Conservation (phyloP, 2,329 filamentous ascomycete species). For the Beauveria australis region DNA sequence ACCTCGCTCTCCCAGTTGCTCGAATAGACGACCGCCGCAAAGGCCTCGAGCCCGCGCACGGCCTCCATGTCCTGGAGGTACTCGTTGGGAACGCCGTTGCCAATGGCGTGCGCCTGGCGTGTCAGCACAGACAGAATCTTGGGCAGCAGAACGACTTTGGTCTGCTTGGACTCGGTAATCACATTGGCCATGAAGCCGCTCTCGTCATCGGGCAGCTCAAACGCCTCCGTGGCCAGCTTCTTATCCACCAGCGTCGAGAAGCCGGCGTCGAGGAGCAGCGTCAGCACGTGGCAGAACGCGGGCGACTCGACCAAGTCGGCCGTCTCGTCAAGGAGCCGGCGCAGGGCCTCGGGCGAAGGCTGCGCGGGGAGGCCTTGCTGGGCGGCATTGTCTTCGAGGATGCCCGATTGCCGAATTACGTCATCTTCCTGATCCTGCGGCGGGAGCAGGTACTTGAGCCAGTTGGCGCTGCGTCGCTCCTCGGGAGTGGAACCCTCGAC, state of each 20-base stretch:
- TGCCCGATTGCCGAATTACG: constrained; percentile 79
- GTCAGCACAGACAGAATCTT: constrained; percentile 86
- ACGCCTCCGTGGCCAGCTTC: constrained; percentile 72
- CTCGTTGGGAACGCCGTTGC: constrained; percentile 65
- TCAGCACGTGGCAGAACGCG: constrained; percentile 78
- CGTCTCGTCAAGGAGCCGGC: constrained; percentile 87
- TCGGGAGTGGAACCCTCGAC: constrained; percentile 58
- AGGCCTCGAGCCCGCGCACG: constrained; percentile 69
- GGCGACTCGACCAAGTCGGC: constrained; percentile 93
- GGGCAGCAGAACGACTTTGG: constrained; percentile 65
- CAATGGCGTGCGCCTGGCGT: constrained; percentile 83
- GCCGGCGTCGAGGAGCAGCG: constrained; percentile 74
- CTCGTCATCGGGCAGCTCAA: constrained; percentile 43
- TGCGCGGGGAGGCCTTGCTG: constrained; percentile 28
- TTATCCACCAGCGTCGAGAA: constrained; percentile 78
- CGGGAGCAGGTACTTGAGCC: constrained; percentile 80
- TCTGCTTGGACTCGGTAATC: constrained; percentile 40
- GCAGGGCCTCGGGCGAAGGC: constrained; percentile 52
- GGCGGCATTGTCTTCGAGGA: constrained; percentile 45
- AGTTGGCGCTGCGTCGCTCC: constrained; percentile 44
- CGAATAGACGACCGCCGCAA: constrained; percentile 79
- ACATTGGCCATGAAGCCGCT: constrained; percentile 35
- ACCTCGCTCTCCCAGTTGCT: constrained; percentile 72
- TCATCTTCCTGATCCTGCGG: constrained; percentile 69
- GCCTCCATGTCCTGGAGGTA: constrained; percentile 68